phyloP scores from a whole-genome alignment of 208 protist species.

The Wallacemonas sp. region DNA sequence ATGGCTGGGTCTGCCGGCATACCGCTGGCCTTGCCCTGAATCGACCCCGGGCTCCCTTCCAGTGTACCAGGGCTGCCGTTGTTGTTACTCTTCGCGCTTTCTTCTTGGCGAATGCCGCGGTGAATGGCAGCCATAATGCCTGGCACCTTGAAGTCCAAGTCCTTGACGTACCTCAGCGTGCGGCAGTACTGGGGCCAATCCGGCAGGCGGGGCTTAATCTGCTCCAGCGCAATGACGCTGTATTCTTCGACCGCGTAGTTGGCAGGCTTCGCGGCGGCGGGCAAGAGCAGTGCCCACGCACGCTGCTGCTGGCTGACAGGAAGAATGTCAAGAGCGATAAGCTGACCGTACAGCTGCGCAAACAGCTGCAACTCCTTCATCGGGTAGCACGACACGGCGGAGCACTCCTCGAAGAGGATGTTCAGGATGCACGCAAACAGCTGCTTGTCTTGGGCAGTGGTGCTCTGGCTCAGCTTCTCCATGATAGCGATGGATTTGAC shows the following conservation, averaged over 20 bases:
- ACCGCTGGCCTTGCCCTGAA: constrained; percentile 18
- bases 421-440: constrained; percentile 84
- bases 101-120: constrained; percentile 77
- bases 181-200: constrained; percentile 96
- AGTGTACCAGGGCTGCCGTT: too few species aligned
- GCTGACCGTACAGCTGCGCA: constrained; percentile 78
- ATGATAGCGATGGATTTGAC: constrained; percentile 54
- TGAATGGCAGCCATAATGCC: constrained; percentile 89
- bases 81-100: constrained; percentile 25
- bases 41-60: constrained; percentile 19
- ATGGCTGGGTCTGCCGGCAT: constrained; percentile 69
- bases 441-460: constrained; percentile 65
- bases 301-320: constrained; percentile 72
- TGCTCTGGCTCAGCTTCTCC: constrained; percentile 59
- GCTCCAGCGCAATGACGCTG: constrained; percentile 93
- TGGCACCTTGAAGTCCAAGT: constrained; percentile 86
- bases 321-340: constrained; percentile 79
- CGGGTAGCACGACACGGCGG: constrained; percentile 70
- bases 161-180: constrained; percentile 75
- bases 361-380: constrained; percentile 83
- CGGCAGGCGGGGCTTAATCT: constrained; percentile 93
- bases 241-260: constrained; percentile 95
- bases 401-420: constrained; percentile 87
- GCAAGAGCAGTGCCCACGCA: constrained; percentile 85
- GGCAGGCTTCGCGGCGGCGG: constrained; percentile 88